Evolutionary conservation across 345 rosid species (phyloP).

Genomic region (Pseudoturritis turrita): DNA sequence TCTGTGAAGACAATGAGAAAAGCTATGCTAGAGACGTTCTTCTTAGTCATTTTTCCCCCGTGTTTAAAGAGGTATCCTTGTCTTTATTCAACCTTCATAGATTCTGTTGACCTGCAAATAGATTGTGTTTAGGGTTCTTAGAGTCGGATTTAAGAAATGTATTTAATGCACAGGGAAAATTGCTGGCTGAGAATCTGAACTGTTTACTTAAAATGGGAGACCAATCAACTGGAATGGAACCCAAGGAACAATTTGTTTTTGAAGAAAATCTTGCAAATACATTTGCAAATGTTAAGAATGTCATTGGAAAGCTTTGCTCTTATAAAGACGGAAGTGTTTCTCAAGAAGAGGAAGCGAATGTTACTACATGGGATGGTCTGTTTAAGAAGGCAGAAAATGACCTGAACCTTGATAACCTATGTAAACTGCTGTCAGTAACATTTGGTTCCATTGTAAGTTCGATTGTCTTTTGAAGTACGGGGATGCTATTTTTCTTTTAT

Average conservation of each 20-base stretch:
- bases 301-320: conserved; percentile 43
- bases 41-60: conserved; percentile 43
- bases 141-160: neutral
- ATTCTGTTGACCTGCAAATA: neutral
- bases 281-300: conserved; percentile 37
- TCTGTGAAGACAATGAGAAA: conserved; percentile 39
- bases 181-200: conserved; percentile 47
- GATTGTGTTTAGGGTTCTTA: conserved; percentile 4
- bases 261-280: conserved; percentile 36
- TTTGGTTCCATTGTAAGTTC: conserved; percentile 52
- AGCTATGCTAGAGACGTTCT: conserved; percentile 43
- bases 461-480: neutral
- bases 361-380: conserved; percentile 64
- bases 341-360: conserved; percentile 38
- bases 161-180: conserved; percentile 54
- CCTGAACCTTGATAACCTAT: conserved; percentile 46
- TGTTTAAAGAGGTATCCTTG: conserved; percentile 54
- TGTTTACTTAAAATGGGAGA: conserved; percentile 18
- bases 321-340: conserved; percentile 27
- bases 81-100: neutral
- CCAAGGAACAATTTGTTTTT: conserved; percentile 37
- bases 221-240: conserved; percentile 21
- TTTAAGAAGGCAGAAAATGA: conserved; percentile 44
- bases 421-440: conserved; percentile 44
- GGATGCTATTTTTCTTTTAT: neutral